A percentile compares a stretch with the other conserved stretches of the same genome.
Conservation (phyloP, 2,329 filamentous ascomycete species). For the Grosmannia clavigera region DNA sequence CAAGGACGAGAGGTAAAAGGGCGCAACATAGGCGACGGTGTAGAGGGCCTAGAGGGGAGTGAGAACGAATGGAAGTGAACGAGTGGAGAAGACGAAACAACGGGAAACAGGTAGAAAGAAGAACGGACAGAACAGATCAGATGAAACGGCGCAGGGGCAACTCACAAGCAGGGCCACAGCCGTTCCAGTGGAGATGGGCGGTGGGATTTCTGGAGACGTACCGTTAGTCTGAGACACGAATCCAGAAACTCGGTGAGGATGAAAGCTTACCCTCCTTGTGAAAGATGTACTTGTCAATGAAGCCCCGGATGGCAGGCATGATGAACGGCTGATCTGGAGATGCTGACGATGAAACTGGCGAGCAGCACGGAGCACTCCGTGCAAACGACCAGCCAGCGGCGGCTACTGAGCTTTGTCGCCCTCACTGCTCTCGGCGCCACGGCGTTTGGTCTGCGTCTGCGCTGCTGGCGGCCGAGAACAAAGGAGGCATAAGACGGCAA, state of each 20-base stretch:
- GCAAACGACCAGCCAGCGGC: too few species aligned
- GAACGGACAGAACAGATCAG: too few species aligned
- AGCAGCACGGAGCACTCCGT: too few species aligned
- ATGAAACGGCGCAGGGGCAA: not conserved
- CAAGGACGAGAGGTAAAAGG: conserved; percentile 71
- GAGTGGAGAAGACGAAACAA: not conserved
- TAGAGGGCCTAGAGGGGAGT: conserved; percentile 49
- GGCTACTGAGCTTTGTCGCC: too few species aligned
- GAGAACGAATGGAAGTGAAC: not conserved
- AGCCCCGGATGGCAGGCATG: conserved; percentile 13
- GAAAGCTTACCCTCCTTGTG: conserved; percentile 11
- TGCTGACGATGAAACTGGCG: not conserved
- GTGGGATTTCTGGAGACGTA: conserved; percentile 13
- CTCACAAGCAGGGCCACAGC: conserved; percentile 25
- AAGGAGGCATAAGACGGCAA: too few species aligned
- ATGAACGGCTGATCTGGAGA: not conserved
- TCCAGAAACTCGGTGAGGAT: not conserved
- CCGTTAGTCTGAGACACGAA: not conserved
- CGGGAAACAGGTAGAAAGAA: not conserved
- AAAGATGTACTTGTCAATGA: conserved; percentile 14
- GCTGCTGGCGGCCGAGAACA: too few species aligned
- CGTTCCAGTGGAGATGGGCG: conserved; percentile 26
- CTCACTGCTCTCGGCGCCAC: too few species aligned
- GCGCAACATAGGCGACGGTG: conserved; percentile 79
- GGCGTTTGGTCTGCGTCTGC: too few species aligned